Base-by-base conservation (phyloP, 495 filamentous ascomycete genomes). In the Hypoxylon cercidicola region DNA sequence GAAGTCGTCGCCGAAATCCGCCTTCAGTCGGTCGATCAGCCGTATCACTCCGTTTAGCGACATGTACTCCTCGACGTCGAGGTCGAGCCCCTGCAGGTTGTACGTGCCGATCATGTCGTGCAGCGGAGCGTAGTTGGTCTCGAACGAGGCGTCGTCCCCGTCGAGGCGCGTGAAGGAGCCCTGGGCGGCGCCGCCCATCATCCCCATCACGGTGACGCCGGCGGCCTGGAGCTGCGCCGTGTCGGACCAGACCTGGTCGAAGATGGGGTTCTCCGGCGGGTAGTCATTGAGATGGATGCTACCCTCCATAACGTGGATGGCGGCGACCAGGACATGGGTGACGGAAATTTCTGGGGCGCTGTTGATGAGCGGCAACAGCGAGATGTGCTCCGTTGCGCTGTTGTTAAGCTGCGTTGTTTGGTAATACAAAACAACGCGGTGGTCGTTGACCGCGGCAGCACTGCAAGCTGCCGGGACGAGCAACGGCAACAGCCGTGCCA, bases 41-140 rank as follows among this genome's bases (percentile, higher is more conserved):
- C 88, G 82, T 21, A 90, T 79, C 23, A 93, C 78, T 11, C 90
- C 91, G n/a, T 56, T 46, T 7, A 93, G 78, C 3, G 89, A 89
- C 84, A 93, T 92, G 6, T 65, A 56, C 72, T 96, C 91, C 73
- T 96, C 92, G 28, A 95, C 90, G 70, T 96, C 92, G 3, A 96
- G 84, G 73, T 96, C 92, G 2, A 96, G 64, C 0, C 92, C 92
- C 51, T 95, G 84, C 8, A 94, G 80, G 3, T 75, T 77, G 66
- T 86, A 78, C 16, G 78, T 78, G 13, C 80, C 79, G n/a, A 96
- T 75, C 44, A 90, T 78, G 15, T 82, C 77, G 1, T 81, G 75
- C 1, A 96, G 76, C 0, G 88, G 89, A 0, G 43, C 69, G 69
- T 96, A 96, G 75, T 86, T 92, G 3, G 45, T 60, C 71, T 91